Evolutionary conservation across 139 green algal species (phyloP), one percentile per base, ranked within the genome.

Genomic region (Chlorella sp.): DNA sequence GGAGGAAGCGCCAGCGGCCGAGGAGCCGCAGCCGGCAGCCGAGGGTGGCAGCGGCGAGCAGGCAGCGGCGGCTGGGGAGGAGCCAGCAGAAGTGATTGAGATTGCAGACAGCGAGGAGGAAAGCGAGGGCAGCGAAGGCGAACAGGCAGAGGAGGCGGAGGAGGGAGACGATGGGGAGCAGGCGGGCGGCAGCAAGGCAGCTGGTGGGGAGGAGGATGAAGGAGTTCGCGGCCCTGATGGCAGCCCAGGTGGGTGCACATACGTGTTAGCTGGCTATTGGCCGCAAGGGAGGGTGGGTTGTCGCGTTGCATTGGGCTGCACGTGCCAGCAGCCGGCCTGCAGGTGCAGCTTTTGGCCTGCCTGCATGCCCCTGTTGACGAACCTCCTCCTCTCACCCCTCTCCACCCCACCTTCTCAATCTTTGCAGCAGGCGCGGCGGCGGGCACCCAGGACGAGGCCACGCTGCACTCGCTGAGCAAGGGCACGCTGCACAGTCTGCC

Each of bases 241-340:
- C 78, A 83, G 78, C 78, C 78, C 51, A 74, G 78, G 78, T 74
- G 63, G 38, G 75, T 60, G 51, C 51, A 60, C 32, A 64, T 21
- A 1, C 4, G 12, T 73, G 67, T 47, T 1, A 7, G 1, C 4
- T 18, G n/a, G n/a, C n/a, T n/a, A n/a, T n/a, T n/a, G n/a, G n/a
- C n/a, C n/a, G n/a, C n/a, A n/a, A n/a, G n/a, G n/a, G n/a, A n/a
- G n/a, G n/a, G n/a, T n/a, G n/a, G n/a, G n/a, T n/a, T n/a, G n/a
- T n/a, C n/a, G n/a, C n/a, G n/a, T n/a, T n/a, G n/a, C n/a, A n/a
- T n/a, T n/a, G n/a, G n/a, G n/a, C n/a, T n/a, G n/a, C n/a, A n/a
- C n/a, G n/a, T n/a, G n/a, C n/a, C n/a, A n/a, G n/a, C n/a, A n/a
- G 68, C 34, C 34, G 32, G 68, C 36, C 68, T 55, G 4, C 30